Evolutionary conservation across 2,329 filamentous ascomycete genomes (phyloP), one percentile per base, ranked within the genome.

Genomic region (Davidsoniella neocaledoniae): DNA sequence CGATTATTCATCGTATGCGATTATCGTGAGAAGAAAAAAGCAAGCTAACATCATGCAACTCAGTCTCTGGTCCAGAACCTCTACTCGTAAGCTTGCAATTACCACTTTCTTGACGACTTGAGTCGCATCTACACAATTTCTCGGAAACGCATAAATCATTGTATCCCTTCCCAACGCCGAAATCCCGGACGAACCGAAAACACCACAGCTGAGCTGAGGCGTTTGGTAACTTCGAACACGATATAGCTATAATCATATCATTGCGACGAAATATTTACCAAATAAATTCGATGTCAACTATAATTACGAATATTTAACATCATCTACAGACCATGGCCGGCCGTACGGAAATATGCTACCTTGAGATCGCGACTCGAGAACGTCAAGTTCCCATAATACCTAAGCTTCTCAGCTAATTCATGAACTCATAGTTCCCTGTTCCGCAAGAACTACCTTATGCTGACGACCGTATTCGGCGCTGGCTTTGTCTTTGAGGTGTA

Each of bases 401-500:
- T 8, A 14, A 6, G 23, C n/a, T 10, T 2, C 9, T 12, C 21
- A 26, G 16, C 42, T 16, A n/a, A 38, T 44, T 43, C 38, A 47
- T 45, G 33, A 37, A 37, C 17, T 19, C 55, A 57, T 68, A 96
- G 91, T 73, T 68, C 78, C 62, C 62, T 96, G 58, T 81, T 96
- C 74, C 81, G 83, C 67, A 81, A 76, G 64, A 98, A 98, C 74
- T 82, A 76, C 60, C 73, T 83, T 65, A 94, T 94, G 78, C 73
- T 98, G 61, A 81, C 78, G 58, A 75, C 79, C 56, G 84, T 98
- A 63, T 98, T 98, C 66, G 76, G 72, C 58, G 75, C 79, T 57
- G 90, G 88, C 58, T 98, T 98, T 64, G 85, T 75, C 56, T 87
- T 94, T 64, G 86, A 96, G 73, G 76, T 98, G 91, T 98, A 78